phyloP scores from a whole-genome alignment of 140 eudicot genomes.

The Bidens hawaiensis region DNA sequence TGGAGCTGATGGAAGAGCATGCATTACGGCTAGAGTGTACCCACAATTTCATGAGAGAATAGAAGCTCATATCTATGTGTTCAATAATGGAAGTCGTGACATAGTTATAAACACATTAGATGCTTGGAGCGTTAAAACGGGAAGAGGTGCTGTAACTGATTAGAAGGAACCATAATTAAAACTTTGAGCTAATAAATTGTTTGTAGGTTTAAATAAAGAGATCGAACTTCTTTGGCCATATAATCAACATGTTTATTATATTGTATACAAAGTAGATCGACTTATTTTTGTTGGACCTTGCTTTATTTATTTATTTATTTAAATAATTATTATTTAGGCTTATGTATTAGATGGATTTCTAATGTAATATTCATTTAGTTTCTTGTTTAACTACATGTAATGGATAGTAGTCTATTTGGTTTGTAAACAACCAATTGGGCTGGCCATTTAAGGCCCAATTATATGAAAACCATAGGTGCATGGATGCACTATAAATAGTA shows the following conservation, averaged over 20 bases:
- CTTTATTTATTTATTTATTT: too few relatives aligned
- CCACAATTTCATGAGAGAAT: conserved; percentile 8
- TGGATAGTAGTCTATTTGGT: too few relatives aligned
- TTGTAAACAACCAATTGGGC: too few relatives aligned
- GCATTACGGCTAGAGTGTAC: conserved; percentile 35
- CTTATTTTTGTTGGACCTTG: too few relatives aligned
- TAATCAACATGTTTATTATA: neutral
- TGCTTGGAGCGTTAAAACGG: conserved; percentile 35
- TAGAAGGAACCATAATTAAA: neutral
- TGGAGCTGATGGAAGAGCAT: conserved; percentile 37
- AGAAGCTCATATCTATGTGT: conserved; percentile 32
- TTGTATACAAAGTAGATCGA: neutral
- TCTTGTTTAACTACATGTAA: too few relatives aligned
- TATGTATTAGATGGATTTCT: too few relatives aligned
- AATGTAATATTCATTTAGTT: too few relatives aligned
- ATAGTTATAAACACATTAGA: conserved; percentile 22
- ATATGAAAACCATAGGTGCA: too few relatives aligned
- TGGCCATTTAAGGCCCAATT: too few relatives aligned
- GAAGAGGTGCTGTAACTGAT: conserved; percentile 21
- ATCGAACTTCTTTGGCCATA: neutral
- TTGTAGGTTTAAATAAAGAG: conserved; percentile 13
- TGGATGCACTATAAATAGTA: too few relatives aligned
- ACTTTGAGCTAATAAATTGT: neutral
- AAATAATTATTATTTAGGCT: too few relatives aligned
- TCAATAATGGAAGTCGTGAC: conserved; percentile 34